Conservation (phyloP, 352 stramenopile species). For the Pilasporangium apinafurcum region DNA sequence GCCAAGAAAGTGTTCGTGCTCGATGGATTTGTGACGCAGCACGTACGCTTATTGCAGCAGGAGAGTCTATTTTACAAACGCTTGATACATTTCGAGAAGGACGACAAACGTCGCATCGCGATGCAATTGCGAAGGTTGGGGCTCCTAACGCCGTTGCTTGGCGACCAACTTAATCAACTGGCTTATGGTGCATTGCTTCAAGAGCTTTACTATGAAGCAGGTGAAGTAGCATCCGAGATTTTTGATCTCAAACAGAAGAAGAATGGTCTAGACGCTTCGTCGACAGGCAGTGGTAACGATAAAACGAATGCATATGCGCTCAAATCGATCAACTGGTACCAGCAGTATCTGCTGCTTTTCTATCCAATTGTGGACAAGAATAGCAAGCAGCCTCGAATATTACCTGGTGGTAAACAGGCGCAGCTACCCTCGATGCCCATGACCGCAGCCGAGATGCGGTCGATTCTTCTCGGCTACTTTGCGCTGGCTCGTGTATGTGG, state of each 20-base stretch:
- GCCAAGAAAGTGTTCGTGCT: slow-evolving; percentile 42
- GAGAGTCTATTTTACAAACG: slow-evolving; percentile 54
- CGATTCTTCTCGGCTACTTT: slow-evolving; percentile 52
- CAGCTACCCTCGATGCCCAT: slow-evolving; percentile 19
- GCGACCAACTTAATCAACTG: slow-evolving; percentile 37
- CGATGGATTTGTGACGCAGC: slow-evolving; percentile 62
- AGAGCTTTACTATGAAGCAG: slow-evolving; percentile 61
- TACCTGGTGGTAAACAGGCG: slow-evolving; percentile 21
- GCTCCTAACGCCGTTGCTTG: slow-evolving; percentile 37
- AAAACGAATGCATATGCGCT: slow-evolving; percentile 48
- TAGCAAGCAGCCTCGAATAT: slow-evolving; percentile 8
- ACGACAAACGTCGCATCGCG: slow-evolving; percentile 48
- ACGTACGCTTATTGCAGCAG: slow-evolving; percentile 51
- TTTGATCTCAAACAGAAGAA: slow-evolving; percentile 60
- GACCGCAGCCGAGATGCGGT: slow-evolving; percentile 28
- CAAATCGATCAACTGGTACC: slow-evolving; percentile 64
- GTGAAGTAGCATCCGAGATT: slow-evolving; percentile 47
- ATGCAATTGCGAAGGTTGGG: slow-evolving; percentile 55
- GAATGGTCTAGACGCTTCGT: too few relatives aligned
- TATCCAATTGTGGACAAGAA: slow-evolving; percentile 18
- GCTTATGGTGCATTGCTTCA: slow-evolving; percentile 52
- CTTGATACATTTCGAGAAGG: slow-evolving; percentile 42
- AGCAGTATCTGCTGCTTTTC: slow-evolving; percentile 65
- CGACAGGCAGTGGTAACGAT: slow-evolving; percentile 6
- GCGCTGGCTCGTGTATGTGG: slow-evolving; percentile 54